A percentile compares a stretch with the other conserved stretches of the same genome.
phyloP scores from a whole-genome alignment of 2,329 filamentous ascomycete species.

The Aspergillus sojae region DNA sequence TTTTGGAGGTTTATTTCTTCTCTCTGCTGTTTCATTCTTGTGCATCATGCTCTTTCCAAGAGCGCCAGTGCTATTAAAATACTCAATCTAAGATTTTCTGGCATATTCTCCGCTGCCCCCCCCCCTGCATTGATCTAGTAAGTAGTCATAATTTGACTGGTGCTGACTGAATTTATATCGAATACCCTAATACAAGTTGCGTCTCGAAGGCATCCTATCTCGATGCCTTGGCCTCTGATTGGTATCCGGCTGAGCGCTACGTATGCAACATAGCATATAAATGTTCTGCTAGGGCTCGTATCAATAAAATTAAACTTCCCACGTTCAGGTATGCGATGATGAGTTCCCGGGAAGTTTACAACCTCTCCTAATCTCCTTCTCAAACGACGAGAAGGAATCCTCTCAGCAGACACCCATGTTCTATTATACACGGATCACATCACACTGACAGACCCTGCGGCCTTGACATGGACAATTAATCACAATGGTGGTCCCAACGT shows the following conservation, averaged over 20 bases:
- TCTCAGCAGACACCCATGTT: background rate
- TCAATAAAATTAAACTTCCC: background rate
- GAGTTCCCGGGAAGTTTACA: background rate
- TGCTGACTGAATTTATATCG: too few species aligned
- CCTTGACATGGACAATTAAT: background rate
- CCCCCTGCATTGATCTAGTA: background rate
- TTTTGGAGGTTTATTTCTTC: background rate
- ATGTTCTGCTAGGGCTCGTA: background rate
- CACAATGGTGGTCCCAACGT: conserved; percentile 4
- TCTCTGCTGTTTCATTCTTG: background rate
- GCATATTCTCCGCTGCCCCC: background rate
- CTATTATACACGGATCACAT: conserved; percentile 1
- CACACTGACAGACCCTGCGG: conserved; percentile 4
- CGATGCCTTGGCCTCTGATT: too few species aligned
- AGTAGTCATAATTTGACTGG: too few species aligned
- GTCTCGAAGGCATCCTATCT: too few species aligned
- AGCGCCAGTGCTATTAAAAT: background rate
- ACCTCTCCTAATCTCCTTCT: background rate
- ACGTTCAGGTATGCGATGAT: background rate
- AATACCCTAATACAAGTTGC: too few species aligned
- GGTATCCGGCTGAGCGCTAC: too few species aligned
- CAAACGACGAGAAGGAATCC: background rate
- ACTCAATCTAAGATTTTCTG: background rate
- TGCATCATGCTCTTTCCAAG: background rate
- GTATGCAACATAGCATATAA: too few species aligned